Base-by-base conservation (phyloP, 208 protist species). In the Porcisia deanei region DNA sequence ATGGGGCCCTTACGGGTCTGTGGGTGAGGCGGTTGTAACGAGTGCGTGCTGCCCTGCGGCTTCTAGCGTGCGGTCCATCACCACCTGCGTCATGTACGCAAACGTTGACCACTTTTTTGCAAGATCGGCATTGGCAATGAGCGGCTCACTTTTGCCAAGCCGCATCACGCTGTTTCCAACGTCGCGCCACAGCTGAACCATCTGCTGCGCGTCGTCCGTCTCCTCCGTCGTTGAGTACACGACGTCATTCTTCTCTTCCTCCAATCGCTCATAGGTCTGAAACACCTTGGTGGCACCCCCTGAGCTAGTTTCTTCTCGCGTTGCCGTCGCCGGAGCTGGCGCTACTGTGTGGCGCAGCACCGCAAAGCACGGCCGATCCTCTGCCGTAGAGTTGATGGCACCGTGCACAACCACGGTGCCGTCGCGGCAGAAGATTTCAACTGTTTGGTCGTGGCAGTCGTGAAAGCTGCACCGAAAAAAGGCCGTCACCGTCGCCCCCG, bases 181-280 rank as follows among this genome's bases (percentile, higher is more conserved):
- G 73, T 94, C 77, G 59, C 84, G 82, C 90, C 90, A 94, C 22
- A 94, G 82, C 63, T 94, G 90, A 64, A 80, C 83, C 57, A 77
- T 83, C 72, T 95, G 91, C 47, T 82, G 85, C 2, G 43, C 58
- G 59, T 47, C 67, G 63, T 86, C 75, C 70, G 71, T 79, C 41
- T 87, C 88, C 5, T 60, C 43, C 6, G 71, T 63, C 41, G 71
- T 63, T 16, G 77, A 53, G 77, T 88, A 80, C 57, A 85, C 77
- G 43, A 75, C 58, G 18, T 88, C 78, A 65, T 72, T 58, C 41
- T 8, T 37, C 43, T 79, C 73, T 25, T 76, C 71, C 34, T 80
- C 71, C 20, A 88, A 69, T 20, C 76, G 67, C 64, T 77, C 77
- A 61, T 75, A 77, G 39, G 60, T 61, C 61, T 75, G 49, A 73